phyloP scores from a whole-genome alignment of 176 grass and related monocot genomes.

The Phyllostachys edulis region DNA sequence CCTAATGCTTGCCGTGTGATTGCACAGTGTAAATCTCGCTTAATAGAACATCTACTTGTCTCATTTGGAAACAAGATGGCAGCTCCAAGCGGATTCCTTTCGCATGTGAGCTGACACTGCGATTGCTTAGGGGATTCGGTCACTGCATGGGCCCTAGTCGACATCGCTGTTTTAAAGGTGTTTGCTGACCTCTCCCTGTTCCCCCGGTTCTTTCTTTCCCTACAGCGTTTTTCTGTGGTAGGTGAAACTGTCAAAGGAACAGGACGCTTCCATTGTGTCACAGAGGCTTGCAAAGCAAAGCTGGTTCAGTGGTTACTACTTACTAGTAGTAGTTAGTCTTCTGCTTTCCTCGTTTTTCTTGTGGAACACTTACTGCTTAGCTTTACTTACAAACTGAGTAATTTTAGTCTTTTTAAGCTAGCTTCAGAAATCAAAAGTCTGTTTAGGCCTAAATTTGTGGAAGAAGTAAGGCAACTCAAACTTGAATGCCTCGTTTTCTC shows the following conservation, averaged over 20 bases:
- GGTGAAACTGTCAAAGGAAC: slow-evolving; percentile 1
- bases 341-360: neutral
- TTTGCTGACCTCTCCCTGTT: neutral
- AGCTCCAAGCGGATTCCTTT: slow-evolving; percentile 19
- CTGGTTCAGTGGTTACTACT: neutral
- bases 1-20: slow-evolving; percentile 12
- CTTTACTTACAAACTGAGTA: neutral
- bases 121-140: neutral
- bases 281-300: neutral
- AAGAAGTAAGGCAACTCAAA: neutral
- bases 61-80: slow-evolving; percentile 39
- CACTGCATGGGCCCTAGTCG: neutral
- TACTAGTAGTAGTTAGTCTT: neutral
- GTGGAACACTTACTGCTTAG: neutral
- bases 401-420: neutral
- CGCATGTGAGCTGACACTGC: slow-evolving; percentile 34
- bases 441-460: neutral
- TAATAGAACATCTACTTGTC: slow-evolving; percentile 38
- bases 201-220: neutral
- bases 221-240: neutral
- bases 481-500: neutral
- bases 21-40: slow-evolving; percentile 31
- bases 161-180: neutral
- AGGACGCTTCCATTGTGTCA: neutral
- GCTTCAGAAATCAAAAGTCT: neutral